A percentile compares a stretch with the other conserved stretches of the same genome.
Evolutionary conservation across 129 eudicot species (phyloP).

Genomic region (Chrysanthemum lavandulifolium): DNA sequence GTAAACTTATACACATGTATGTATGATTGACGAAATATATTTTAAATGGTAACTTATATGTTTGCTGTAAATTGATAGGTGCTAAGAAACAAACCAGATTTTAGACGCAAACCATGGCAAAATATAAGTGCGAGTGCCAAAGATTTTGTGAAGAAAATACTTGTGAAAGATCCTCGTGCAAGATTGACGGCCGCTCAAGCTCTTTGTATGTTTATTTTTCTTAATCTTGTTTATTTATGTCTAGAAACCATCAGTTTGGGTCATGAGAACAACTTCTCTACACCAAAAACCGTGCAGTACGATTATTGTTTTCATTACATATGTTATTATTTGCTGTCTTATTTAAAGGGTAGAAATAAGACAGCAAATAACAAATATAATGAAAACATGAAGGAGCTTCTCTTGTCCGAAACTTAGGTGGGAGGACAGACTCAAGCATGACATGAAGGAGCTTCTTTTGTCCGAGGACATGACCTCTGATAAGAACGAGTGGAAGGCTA

Average conservation of each 20-base stretch:
- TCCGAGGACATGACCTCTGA: too few species aligned
- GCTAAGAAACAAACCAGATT: slow-evolving; percentile 86
- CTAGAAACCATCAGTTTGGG: neutral
- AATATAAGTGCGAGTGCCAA: slow-evolving; percentile 73
- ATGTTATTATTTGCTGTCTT: too few species aligned
- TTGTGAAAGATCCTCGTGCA: slow-evolving; percentile 91
- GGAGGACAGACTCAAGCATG: too few species aligned
- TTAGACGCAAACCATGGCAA: slow-evolving; percentile 97
- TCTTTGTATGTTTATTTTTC: slow-evolving; percentile 62
- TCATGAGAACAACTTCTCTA: too few species aligned
- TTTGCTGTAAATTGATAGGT: slow-evolving; percentile 43
- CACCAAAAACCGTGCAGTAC: too few species aligned
- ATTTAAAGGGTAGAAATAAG: too few species aligned
- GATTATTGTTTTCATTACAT: too few species aligned
- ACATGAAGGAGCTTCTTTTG: too few species aligned
- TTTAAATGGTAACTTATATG: slow-evolving; percentile 2
- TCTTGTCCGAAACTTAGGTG: too few species aligned
- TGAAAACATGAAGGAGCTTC: too few species aligned
- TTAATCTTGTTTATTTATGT: neutral
- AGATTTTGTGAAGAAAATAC: slow-evolving; percentile 88
- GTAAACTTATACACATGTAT: slow-evolving; percentile 21
- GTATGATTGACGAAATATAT: neutral
- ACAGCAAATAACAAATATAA: too few species aligned
- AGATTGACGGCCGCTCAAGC: slow-evolving; percentile 99
- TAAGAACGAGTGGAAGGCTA: too few species aligned